Conservation (phyloP, 306 rosid genomes). For the Potentilla sterilis region DNA sequence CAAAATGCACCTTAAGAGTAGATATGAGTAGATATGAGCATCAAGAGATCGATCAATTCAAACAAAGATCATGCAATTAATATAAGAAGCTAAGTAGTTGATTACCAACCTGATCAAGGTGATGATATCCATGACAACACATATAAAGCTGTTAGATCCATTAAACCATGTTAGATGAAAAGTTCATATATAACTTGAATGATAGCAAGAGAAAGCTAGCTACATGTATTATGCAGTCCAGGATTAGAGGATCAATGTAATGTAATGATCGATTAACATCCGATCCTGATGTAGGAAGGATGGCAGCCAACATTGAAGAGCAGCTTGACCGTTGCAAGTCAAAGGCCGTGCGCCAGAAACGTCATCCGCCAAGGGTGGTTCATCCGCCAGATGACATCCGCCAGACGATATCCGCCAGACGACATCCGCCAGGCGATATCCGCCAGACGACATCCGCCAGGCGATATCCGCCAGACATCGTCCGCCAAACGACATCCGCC, state of each 20-base stretch:
- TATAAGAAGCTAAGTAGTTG: neutral
- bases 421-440: too few relatives aligned
- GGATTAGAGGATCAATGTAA: neutral
- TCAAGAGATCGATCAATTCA: neutral
- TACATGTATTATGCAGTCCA: neutral
- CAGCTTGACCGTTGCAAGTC: too few relatives aligned
- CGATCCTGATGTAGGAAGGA: too few relatives aligned
- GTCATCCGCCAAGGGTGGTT: too few relatives aligned
- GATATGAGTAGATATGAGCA: neutral
- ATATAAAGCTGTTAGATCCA: neutral
- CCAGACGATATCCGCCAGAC: too few relatives aligned
- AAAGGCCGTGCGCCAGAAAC: too few relatives aligned
- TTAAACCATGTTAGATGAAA: neutral
- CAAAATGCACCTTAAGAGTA: too few relatives aligned
- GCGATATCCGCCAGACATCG: too few relatives aligned
- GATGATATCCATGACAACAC: neutral
- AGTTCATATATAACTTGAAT: neutral
- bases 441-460: too few relatives aligned
- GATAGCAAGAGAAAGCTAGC: neutral
- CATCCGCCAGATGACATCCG: too few relatives aligned
- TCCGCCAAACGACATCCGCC: too few relatives aligned
- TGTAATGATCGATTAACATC: neutral
- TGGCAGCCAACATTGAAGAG: too few relatives aligned
- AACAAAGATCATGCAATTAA: neutral
- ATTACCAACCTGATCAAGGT: neutral